phyloP scores from a whole-genome alignment of 331 rosid species.

The Quercus tomentella region DNA sequence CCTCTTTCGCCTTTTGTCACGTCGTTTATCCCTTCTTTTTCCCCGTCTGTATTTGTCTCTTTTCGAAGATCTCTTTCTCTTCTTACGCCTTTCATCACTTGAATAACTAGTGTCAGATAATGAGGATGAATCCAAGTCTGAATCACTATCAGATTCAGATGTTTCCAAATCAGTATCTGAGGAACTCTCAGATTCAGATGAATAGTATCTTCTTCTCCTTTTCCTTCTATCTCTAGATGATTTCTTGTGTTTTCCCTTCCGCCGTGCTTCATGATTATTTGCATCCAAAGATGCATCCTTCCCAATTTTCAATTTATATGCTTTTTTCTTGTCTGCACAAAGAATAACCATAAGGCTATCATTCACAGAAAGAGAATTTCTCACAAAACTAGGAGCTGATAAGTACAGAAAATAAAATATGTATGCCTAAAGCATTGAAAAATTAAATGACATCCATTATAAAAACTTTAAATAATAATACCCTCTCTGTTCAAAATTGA shows the following conservation, averaged over 20 bases:
- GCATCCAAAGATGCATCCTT: slow-evolving; percentile 52
- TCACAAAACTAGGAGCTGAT: not conserved
- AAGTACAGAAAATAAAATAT: not conserved
- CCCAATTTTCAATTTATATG: slow-evolving; percentile 33
- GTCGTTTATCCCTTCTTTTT: slow-evolving; percentile 63
- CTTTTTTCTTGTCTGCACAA: slow-evolving; percentile 58
- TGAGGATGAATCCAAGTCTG: slow-evolving; percentile 67
- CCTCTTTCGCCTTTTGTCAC: slow-evolving; percentile 57
- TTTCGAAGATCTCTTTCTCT: slow-evolving; percentile 70
- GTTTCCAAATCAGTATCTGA: slow-evolving; percentile 73
- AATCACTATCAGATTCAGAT: slow-evolving; percentile 78
- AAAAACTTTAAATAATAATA: not conserved
- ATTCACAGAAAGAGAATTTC: not conserved
- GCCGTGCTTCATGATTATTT: slow-evolving; percentile 50
- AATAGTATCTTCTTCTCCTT: slow-evolving; percentile 59
- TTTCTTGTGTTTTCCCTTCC: slow-evolving; percentile 62
- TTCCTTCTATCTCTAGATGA: slow-evolving; percentile 62
- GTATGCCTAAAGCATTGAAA: not conserved
- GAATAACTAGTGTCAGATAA: slow-evolving; percentile 76
- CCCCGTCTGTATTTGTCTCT: slow-evolving; percentile 66
- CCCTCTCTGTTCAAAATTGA: not conserved
- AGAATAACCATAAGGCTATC: slow-evolving; percentile 5
- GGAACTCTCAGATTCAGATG: slow-evolving; percentile 64
- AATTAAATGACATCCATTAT: not conserved
- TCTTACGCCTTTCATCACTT: slow-evolving; percentile 71